These are phyloP conservation scores for Aureobasidium sp. DNA, from an alignment of 2,329 filamentous ascomycete species.

Conservation along the genomic window DNA sequence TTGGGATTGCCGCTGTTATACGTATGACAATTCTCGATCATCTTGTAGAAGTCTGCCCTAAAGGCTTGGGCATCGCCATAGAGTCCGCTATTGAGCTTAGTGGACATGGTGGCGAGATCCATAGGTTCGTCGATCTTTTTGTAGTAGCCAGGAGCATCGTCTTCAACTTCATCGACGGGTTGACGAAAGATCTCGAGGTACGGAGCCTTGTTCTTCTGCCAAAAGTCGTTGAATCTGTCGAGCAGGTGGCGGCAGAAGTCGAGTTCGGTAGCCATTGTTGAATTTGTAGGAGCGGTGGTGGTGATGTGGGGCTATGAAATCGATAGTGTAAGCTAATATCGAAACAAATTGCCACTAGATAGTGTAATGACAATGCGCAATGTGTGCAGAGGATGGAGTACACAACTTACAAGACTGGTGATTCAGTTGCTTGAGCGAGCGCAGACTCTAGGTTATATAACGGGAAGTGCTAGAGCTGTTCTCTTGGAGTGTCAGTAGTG, in stretches of 20 bases:
- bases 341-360: not conserved
- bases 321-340: not conserved
- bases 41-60: not conserved
- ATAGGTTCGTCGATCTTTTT: not conserved
- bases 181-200: not conserved
- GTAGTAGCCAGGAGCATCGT: not conserved
- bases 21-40: not conserved
- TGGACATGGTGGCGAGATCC: not conserved
- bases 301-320: not conserved
- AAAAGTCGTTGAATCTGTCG: not conserved
- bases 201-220: not conserved
- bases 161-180: not conserved
- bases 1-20: not conserved
- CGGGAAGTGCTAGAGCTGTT: not conserved
- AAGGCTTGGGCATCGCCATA: not conserved
- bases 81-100: not conserved
- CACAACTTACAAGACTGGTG: not conserved
- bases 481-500: not conserved
- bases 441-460: not conserved
- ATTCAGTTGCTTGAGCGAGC: not conserved
- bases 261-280: not conserved
- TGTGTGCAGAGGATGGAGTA: too few species aligned
- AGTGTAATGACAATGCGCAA: not conserved
- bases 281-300: not conserved
- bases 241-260: not conserved